Evolutionary conservation across 78 protist genomes (phyloP).

Genomic region (Speleostelium caveatum): DNA sequence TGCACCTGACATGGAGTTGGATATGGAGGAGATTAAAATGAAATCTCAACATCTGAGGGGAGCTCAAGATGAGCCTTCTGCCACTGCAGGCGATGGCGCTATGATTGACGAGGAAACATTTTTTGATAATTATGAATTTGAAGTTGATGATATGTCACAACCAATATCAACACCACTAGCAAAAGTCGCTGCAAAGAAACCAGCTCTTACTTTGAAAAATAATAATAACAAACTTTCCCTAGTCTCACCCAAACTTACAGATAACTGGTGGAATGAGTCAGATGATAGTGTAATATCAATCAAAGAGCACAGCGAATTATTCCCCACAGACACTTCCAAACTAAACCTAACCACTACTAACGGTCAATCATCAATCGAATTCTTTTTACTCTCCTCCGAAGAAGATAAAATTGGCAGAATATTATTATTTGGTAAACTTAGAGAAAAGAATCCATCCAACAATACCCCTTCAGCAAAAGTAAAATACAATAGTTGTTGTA

Average conservation of each 20-base stretch:
- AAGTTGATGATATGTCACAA: too few species aligned
- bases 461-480: not conserved
- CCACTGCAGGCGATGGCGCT: too few species aligned
- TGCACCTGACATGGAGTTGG: too few species aligned
- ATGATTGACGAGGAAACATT: too few species aligned
- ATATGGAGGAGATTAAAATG: too few species aligned
- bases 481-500: slow-evolving; percentile 32
- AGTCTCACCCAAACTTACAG: slow-evolving; percentile 40
- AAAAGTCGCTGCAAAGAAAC: too few species aligned
- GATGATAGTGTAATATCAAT: not conserved
- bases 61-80: too few species aligned
- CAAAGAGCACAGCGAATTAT: not conserved
- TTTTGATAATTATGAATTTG: too few species aligned
- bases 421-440: slow-evolving; percentile 60
- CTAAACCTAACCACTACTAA: not conserved
- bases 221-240: too few species aligned
- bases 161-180: too few species aligned
- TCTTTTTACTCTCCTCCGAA: slow-evolving; percentile 23
- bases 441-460: not conserved
- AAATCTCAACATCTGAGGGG: too few species aligned
- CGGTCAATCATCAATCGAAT: not conserved
- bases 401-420: slow-evolving; percentile 64
- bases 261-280: slow-evolving; percentile 46
- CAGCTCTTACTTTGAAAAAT: too few species aligned
- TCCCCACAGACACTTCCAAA: not conserved